phyloP scores from a whole-genome alignment of 345 rosid genomes.

The Erodium maritimum region DNA sequence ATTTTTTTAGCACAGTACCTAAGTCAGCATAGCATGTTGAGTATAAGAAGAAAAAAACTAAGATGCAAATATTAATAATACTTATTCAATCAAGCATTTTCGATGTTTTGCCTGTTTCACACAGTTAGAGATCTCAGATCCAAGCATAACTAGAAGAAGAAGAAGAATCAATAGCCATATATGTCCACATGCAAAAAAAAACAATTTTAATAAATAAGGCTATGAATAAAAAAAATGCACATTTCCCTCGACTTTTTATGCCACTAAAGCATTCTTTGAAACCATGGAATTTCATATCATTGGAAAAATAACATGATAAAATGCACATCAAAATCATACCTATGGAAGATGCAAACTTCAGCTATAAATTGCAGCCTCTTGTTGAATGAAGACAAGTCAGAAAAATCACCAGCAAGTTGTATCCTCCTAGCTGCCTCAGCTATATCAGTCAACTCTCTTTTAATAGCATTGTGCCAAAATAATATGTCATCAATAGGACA shows the following conservation, averaged over 20 bases:
- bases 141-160: too few relatives aligned
- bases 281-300: neutral
- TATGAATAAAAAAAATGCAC: too few relatives aligned
- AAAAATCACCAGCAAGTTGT: slow-evolving; percentile 62
- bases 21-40: neutral
- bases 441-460: slow-evolving; percentile 63
- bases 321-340: slow-evolving; percentile 21
- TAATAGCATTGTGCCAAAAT: slow-evolving; percentile 85
- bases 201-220: too few relatives aligned
- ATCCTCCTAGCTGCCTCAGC: slow-evolving; percentile 78
- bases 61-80: too few relatives aligned
- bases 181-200: too few relatives aligned
- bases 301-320: too few relatives aligned
- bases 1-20: neutral
- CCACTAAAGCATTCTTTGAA: neutral
- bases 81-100: too few relatives aligned
- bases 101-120: too few relatives aligned
- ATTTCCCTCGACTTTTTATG: too few relatives aligned
- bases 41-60: too few relatives aligned
- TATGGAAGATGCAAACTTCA: slow-evolving; percentile 85
- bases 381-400: slow-evolving; percentile 58
- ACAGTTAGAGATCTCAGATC: too few relatives aligned
- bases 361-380: slow-evolving; percentile 78
- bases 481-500: slow-evolving; percentile 76
- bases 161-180: too few relatives aligned